phyloP scores from a whole-genome alignment of 2,329 filamentous ascomycete species.

The Biscogniauxia marginata region DNA sequence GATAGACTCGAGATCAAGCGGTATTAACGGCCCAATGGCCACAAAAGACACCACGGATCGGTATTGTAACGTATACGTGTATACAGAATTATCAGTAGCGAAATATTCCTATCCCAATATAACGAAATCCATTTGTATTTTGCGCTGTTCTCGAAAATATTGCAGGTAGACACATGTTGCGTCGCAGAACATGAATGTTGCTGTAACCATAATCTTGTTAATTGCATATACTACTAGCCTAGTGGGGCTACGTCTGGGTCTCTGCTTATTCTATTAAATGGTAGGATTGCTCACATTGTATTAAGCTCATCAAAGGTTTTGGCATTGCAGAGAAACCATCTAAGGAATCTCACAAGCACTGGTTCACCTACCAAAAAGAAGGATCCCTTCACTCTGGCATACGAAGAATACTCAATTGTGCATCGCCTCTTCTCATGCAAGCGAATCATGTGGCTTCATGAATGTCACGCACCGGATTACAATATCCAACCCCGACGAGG shows the following conservation, averaged over 20 bases:
- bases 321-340: too few species aligned
- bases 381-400: not conserved
- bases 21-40: not conserved
- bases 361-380: not conserved
- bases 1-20: constrained; percentile 4
- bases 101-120: constrained; percentile 3
- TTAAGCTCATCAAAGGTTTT: not conserved
- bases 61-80: constrained; percentile 19
- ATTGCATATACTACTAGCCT: too few species aligned
- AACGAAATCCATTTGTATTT: not conserved
- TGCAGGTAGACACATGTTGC: too few species aligned
- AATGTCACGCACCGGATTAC: not conserved
- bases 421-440: not conserved
- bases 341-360: too few species aligned
- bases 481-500: not conserved
- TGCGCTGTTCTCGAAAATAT: too few species aligned
- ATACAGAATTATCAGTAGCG: constrained; percentile 15
- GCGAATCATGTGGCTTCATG: not conserved
- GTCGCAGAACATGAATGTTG: too few species aligned
- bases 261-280: too few species aligned
- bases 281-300: not conserved
- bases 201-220: too few species aligned
- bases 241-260: too few species aligned
- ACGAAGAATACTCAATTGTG: not conserved
- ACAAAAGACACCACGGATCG: constrained; percentile 2